phyloP scores from a whole-genome alignment of 306 rosid species.

The Comarum palustre region DNA sequence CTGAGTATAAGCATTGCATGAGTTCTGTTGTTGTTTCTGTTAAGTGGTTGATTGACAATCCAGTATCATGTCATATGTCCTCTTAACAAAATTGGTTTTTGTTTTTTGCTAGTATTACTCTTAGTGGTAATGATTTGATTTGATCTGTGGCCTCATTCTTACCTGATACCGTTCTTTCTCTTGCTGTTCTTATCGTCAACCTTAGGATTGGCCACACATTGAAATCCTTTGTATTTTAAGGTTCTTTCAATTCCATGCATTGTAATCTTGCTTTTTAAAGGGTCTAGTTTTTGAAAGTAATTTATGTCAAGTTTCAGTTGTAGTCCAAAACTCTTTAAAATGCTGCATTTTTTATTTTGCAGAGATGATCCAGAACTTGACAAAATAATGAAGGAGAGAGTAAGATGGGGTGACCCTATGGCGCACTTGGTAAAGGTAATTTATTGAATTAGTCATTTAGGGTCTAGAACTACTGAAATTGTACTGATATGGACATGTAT shows the following conservation, averaged over 20 bases:
- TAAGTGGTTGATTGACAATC: background rate
- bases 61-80: background rate
- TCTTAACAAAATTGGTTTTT: background rate
- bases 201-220: background rate
- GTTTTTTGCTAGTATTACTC: background rate
- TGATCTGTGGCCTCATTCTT: background rate
- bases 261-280: too few species aligned
- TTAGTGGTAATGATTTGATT: background rate
- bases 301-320: background rate
- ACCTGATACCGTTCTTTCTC: background rate
- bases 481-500: constrained; percentile 7
- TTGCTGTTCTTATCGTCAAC: background rate
- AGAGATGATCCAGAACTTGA: constrained; percentile 94
- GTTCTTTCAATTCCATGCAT: background rate
- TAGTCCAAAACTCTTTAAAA: background rate
- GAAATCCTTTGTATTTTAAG: background rate
- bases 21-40: background rate
- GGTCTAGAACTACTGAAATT: constrained; percentile 7
- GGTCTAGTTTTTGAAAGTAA: background rate
- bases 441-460: background rate
- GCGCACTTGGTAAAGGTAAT: constrained; percentile 88
- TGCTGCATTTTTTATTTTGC: constrained; percentile 22
- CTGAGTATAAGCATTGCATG: background rate
- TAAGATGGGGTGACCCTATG: constrained; percentile 98
- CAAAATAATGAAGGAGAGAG: constrained; percentile 56